A percentile compares a stretch with the other conserved stretches of the same genome.
Evolutionary conservation across 2,329 filamentous ascomycete species (phyloP).

Genomic region (Pyricularia pennisetigena): DNA sequence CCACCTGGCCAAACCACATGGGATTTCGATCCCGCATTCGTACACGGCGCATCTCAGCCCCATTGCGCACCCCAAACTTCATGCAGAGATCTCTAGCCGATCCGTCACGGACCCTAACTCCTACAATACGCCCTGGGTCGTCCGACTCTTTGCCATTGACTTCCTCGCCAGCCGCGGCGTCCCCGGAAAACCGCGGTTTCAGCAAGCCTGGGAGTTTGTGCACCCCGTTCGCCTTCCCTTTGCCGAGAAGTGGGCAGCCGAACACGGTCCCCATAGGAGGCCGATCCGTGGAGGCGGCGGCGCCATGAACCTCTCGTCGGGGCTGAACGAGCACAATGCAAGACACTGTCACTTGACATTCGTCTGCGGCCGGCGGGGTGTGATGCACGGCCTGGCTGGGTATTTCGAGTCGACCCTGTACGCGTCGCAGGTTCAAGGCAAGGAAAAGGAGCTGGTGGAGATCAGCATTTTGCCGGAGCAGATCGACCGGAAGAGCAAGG

Average conservation of each 20-base stretch:
- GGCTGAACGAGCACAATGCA: constrained; percentile 84
- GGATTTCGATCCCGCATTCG: constrained; percentile 86
- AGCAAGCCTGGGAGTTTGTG: constrained; percentile 70
- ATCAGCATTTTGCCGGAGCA: constrained; percentile 87
- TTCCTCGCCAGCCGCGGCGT: constrained; percentile 59
- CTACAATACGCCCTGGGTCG: constrained; percentile 89
- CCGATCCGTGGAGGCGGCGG: constrained; percentile 58
- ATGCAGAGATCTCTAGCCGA: constrained; percentile 67
- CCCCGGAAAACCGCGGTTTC: constrained; percentile 52
- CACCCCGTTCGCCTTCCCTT: constrained; percentile 54
- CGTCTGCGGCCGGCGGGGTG: constrained; percentile 65
- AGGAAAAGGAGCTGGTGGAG: constrained; percentile 53
- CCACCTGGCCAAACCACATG: constrained; percentile 66
- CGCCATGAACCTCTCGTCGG: constrained; percentile 64
- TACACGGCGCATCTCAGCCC: constrained; percentile 95
- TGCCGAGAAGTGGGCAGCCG: constrained; percentile 14
- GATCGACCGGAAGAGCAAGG: constrained; percentile 85
- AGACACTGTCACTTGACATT: constrained; percentile 73
- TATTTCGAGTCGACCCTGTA: constrained; percentile 98
- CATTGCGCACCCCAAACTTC: constrained; percentile 75
- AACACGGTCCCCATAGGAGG: constrained; percentile 49
- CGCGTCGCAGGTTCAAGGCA: constrained; percentile 32
- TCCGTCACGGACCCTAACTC: constrained; percentile 54
- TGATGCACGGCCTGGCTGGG: constrained; percentile 82
- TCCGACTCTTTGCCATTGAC: constrained; percentile 83